Evolutionary conservation across 2,329 filamentous ascomycete genomes (phyloP).

Genomic region (Colletotrichum cuscutae): DNA sequence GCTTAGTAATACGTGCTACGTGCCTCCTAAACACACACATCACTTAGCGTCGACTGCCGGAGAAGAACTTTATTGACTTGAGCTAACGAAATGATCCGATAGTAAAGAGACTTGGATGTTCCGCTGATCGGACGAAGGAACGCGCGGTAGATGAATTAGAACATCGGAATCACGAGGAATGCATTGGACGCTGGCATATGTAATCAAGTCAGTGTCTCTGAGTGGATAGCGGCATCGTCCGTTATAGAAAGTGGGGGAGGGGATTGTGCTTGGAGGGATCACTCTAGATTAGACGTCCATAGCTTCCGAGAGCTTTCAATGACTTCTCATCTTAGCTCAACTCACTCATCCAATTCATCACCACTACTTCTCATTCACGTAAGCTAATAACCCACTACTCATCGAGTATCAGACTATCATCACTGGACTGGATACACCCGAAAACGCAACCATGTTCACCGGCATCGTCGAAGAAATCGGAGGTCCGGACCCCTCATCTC

Average conservation of each 20-base stretch:
- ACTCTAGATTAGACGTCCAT: background rate
- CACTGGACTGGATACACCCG: background rate
- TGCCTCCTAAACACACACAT: background rate
- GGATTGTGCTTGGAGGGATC: slow-evolving; percentile 17
- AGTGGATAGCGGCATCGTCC: background rate
- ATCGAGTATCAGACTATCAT: too few relatives aligned
- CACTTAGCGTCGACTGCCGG: background rate
- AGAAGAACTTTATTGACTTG: background rate
- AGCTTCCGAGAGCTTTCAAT: slow-evolving; percentile 23
- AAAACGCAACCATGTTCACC: slow-evolving; percentile 79
- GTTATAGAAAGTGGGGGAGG: slow-evolving; percentile 31
- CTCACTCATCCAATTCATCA: background rate
- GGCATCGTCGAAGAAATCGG: slow-evolving; percentile 93
- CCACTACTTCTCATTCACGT: background rate
- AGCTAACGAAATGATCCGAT: background rate
- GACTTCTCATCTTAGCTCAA: slow-evolving; percentile 10
- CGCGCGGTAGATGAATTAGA: background rate
- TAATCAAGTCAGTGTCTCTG: background rate
- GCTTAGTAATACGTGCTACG: background rate
- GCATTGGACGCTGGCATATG: background rate
- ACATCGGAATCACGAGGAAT: background rate
- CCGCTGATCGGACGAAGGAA: background rate
- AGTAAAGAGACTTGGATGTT: background rate
- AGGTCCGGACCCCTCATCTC: slow-evolving; percentile 67
- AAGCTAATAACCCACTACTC: background rate